Evolutionary conservation across 1,139 yeast species (phyloP).

Genomic region (Taphrina wiesneri): DNA sequence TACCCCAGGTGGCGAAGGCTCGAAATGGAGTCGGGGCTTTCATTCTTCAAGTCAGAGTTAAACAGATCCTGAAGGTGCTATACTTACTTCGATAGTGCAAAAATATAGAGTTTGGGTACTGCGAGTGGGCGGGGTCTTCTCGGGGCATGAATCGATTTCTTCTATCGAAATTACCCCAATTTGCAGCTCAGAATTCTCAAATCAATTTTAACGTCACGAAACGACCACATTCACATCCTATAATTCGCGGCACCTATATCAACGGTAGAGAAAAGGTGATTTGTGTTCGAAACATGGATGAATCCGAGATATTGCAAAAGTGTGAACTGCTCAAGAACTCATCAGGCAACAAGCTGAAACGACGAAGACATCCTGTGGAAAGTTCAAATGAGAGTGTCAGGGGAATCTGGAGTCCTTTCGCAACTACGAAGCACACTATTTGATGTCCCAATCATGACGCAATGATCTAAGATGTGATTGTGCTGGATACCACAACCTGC

Average conservation of each 20-base stretch:
- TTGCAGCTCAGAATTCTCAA: slow-evolving; percentile 63
- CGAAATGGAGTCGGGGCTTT: slow-evolving; percentile 83
- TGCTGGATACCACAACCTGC: too few relatives aligned
- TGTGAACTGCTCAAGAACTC: slow-evolving; percentile 58
- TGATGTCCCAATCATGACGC: neutral
- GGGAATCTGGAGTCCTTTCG: slow-evolving; percentile 98
- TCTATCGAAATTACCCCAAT: slow-evolving; percentile 55
- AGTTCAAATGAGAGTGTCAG: slow-evolving; percentile 81
- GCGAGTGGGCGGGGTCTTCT: slow-evolving; percentile 96
- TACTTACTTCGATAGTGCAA: slow-evolving; percentile 52
- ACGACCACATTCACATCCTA: slow-evolving; percentile 76
- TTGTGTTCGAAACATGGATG: slow-evolving; percentile 63
- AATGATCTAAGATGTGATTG: too few relatives aligned
- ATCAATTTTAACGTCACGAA: slow-evolving; percentile 70
- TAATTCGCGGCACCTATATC: slow-evolving; percentile 66
- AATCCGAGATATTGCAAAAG: slow-evolving; percentile 57
- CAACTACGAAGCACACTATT: slow-evolving; percentile 43
- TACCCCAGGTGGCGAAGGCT: slow-evolving; percentile 56
- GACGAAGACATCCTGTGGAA: slow-evolving; percentile 71
- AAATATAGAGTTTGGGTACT: slow-evolving; percentile 69
- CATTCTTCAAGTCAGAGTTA: slow-evolving; percentile 53
- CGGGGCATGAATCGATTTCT: slow-evolving; percentile 69
- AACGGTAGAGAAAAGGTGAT: slow-evolving; percentile 54
- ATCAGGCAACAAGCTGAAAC: slow-evolving; percentile 60
- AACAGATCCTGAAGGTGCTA: neutral